Evolutionary conservation across 345 rosid species (phyloP), one percentile per base, ranked within the genome.

Genomic region (Bruguiera sexangula): DNA sequence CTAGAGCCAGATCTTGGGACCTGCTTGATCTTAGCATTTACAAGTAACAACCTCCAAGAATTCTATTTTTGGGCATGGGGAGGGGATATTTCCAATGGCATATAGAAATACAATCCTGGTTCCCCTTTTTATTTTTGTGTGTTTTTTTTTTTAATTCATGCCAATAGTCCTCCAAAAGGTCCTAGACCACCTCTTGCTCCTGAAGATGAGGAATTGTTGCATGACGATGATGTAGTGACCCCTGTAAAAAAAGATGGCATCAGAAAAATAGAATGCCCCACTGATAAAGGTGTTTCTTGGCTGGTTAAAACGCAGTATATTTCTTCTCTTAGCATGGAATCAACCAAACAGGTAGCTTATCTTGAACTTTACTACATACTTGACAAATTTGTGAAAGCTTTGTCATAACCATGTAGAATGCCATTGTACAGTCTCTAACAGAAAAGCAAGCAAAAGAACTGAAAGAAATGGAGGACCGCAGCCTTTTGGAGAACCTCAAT

Each of bases 1-100:
- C 98, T 86, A 65, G 98, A 95, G 82, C 91, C 98, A 67, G 99
- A 95, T 86, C 98, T 95, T 65, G 99, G 99, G 79, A 95, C 82
- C 84, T 95, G 73, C 96, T 92, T 77, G 99, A 95, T 82, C 91
- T 95, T 65, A 92, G 93, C 76, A 89, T 88, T 43, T 92, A 95
- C 93, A 95, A 88, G 98, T 95, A 88, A 66, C 56, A 39, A 79
- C 43, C 67, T 75, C 51, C 52, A 53, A 36, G 68, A 31, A 32
- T 6, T 57, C 69, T 30, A 24, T 37, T 36, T 64, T 68, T 54
- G 71, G 11, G 48, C 26, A 15, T 61, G 59, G 58, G 18, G 24
- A n/a, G 30, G 56, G 39, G 24, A 19, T 26, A 50, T 36, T 69
- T 65, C 18, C 1, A 27, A 19, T n/a, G 30, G 24, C 71, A 66